Base-by-base conservation (phyloP, 164 flowering plant genomes). In the Stephania japonica region DNA sequence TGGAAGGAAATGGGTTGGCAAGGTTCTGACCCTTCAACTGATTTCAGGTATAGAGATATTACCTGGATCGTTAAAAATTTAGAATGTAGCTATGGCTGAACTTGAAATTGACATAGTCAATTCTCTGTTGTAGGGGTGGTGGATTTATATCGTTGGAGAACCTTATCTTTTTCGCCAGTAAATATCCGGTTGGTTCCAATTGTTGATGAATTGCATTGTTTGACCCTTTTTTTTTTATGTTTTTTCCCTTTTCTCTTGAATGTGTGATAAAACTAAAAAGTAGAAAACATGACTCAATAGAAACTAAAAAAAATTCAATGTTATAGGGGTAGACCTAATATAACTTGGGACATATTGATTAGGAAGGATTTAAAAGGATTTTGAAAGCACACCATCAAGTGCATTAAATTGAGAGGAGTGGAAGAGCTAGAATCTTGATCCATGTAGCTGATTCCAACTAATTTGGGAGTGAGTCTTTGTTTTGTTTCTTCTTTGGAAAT, bases 1-100 rank as follows among this genome's bases (percentile, higher is more conserved):
- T 94, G 99, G 99, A 94, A 92, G 79, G 99, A 94, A 42, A 94
- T 94, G 99, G 99, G 99, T 38, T 94, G 99, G 99, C 99, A 94
- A 82, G 97, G 99, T 71, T 23, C 93, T 42, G 99, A 94, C 70
- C 99, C 99, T 56, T 92, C 99, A 71, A 94, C 97, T 68, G 99
- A 92, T 82, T 92, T 95, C 81, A 89, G 98, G 99, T 91, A 79
- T 75, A 71, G 26, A 23, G 16, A 41, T 43, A 66, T 71, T 61
- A 26, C 13, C 1, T 71, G 21, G 61, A 47, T 16, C 67, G 49
- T 26, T 63, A 56, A 50, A 32, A 61, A 7, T 44, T 3, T 44
- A 9, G 21, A 11, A 49, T 21, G 42, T n/a, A 21, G 24, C 10
- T 80, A 9, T 42, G 38, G 16, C 44, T 70, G 41, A n/a, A 25